Base-by-base conservation (phyloP, 2,329 filamentous ascomycete genomes). In the Pestalotiopsis sp. region DNA sequence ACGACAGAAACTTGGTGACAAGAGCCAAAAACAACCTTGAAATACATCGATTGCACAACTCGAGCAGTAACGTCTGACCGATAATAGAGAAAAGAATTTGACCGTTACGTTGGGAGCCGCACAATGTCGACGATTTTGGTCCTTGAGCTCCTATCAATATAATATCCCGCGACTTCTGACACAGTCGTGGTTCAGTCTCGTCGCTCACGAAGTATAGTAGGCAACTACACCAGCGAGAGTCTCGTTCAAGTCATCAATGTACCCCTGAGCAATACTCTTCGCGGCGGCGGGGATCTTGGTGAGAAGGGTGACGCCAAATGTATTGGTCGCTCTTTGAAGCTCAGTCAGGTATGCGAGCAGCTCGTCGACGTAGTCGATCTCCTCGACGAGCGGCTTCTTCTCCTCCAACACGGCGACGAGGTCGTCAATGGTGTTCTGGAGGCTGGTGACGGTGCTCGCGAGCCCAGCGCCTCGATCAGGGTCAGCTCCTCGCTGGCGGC, bases 281-380 rank as follows among this genome's bases (percentile, higher is more conserved):
- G 64, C 64, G 13, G 64, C 64, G 26, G 24, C 39, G 3, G 64
- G 64, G 44, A 65, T 30, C 64, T 65, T 65, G 48, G 64, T 58
- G 48, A 65, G 64, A 55, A 65, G 22, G 17, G 26, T 57, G 24
- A 11, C n/a, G n/a, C 64, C 64, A 38, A 65, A 65, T 35, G 48
- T 26, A 17, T 65, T 55, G 6, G 56, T 65, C 24, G 64, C 64
- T 11, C 30, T 22, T 30, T 65, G 55, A 26, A 57, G 64, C 24
- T 35, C 48, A 22, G 22, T n/a, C 17, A 65, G 64, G n/a, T n/a
- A 57, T 5, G 55, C 30, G 35, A 35, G 64, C 48, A 65, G 30
- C 17, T 57, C 52, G 64, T 30, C 48, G 13, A 40, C 26, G 52
- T 57, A 57, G 52, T 55, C 64, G 20, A 65, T 38, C 40, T 57